Evolutionary conservation across 2,329 filamentous ascomycete species (phyloP), one percentile per base, ranked within the genome.

Genomic region (Aspergillus brunneoviolaceus): DNA sequence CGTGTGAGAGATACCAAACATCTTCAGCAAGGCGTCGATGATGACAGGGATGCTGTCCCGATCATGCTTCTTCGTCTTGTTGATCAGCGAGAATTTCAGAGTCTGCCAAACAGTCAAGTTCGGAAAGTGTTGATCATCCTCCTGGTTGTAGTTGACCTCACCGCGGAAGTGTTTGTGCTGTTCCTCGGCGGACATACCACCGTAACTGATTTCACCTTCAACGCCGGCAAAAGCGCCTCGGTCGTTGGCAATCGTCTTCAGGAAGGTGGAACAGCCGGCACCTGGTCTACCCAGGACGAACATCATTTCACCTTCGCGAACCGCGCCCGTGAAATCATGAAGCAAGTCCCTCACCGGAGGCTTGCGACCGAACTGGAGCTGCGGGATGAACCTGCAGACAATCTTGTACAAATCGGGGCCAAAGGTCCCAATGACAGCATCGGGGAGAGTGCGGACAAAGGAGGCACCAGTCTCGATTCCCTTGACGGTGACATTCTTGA

Each of bases 1-100:
- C 0, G 90, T 92, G 69, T 94, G 90, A 12, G 81, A 82, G 58
- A 94, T 92, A 10, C 89, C 89, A 66, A 94, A 93, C 80, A 93
- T 91, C 69, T 87, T 88, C 71, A 92, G 76, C 50, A 94, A 77
- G 0, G 89, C 87, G 55, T 87, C 83, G 19, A 90, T 85, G 57
- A 93, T 87, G 58, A 90, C 76, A 0, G 87, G 85, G 25, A 92
- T 89, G 51, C 87, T 84, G 3, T 78, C 80, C 51, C 81, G 83
- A 47, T 86, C 85, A 51, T 85, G 80, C 73, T 88, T 89, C 74
- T 84, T 87, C 9, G 89, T 91, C 77, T 91, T 92, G 76, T 87
- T 91, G 74, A 87, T 84, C 52, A 93, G 78, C 0, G 90, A 88
- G 68, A 94, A 93, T 4, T 84, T 85, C 48, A 94, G 79, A 0